These are phyloP conservation scores for Rhizophagus sp. DNA, from an alignment of 192 early-diverging fungal species.

Conservation along the genomic window DNA sequence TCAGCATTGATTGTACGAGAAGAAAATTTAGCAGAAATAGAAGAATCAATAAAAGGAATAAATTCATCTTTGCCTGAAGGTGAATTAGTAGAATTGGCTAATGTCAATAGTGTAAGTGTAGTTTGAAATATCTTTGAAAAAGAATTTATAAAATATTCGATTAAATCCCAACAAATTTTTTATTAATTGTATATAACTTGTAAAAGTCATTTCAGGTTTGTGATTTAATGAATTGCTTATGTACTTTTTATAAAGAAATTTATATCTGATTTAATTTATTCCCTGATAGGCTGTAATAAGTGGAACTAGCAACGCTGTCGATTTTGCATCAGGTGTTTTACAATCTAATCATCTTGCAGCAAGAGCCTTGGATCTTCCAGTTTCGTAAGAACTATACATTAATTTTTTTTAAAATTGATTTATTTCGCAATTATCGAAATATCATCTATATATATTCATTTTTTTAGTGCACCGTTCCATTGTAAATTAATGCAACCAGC, in stretches of 20 bases:
- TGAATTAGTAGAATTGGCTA: conserved; percentile 86
- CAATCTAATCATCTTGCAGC: conserved; percentile 83
- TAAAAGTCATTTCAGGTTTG: conserved; percentile 4
- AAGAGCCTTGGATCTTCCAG: conserved; percentile 84
- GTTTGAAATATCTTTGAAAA: background rate
- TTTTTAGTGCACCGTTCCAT: conserved; percentile 87
- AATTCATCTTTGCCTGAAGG: conserved; percentile 58
- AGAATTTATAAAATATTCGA: background rate
- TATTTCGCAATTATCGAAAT: background rate
- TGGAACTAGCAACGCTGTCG: conserved; percentile 84
- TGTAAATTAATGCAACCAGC: conserved; percentile 90
- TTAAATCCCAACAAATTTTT: background rate
- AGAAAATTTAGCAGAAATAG: conserved; percentile 69
- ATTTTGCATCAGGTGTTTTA: conserved; percentile 76
- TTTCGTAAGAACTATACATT: conserved; percentile 61
- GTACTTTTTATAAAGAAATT: background rate
- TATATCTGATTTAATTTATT: background rate
- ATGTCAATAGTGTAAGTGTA: conserved; percentile 69
- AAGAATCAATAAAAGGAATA: conserved; percentile 67
- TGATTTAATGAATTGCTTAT: background rate
- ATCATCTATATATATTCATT: background rate
- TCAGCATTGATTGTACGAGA: conserved; percentile 82
- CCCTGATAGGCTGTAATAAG: conserved; percentile 72
- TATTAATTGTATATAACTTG: background rate
- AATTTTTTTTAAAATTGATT: background rate